Conservation (phyloP, 208 protist genomes). For the Trypanosoma platydactyli region DNA sequence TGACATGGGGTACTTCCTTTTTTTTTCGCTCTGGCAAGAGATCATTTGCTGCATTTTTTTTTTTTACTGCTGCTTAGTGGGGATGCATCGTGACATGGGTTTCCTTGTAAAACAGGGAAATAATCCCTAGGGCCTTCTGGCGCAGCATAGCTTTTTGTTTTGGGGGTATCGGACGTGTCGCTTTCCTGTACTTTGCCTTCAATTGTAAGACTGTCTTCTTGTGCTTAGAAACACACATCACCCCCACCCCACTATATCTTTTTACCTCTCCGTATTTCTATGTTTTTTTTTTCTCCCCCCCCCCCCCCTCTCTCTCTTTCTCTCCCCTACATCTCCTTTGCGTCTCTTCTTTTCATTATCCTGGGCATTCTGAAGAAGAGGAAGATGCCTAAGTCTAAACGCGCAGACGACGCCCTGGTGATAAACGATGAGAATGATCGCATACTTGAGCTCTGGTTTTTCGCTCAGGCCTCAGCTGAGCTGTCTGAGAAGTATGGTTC, state of each 20-base stretch:
- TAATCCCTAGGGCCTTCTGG: no score
- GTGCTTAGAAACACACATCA: no score
- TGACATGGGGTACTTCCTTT: background rate
- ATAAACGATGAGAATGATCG: conserved; percentile 30
- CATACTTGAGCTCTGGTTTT: conserved; percentile 30
- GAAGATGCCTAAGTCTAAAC: conserved; percentile 22
- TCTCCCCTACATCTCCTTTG: conserved; percentile 1
- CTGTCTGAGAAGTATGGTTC: conserved; percentile 8
- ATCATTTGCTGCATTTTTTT: no score
- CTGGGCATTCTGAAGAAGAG: background rate
- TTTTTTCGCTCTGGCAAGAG: background rate
- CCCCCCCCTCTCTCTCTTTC: background rate
- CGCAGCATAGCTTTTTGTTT: background rate
- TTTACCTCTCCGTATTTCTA: background rate
- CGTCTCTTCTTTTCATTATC: conserved; percentile 5
- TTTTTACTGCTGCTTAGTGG: no score
- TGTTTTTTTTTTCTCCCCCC: conserved; percentile 1
- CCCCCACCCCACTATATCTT: no score
- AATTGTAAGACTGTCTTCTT: no score
- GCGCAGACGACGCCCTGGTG: conserved; percentile 15
- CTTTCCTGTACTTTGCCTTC: no score
- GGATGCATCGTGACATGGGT: background rate
- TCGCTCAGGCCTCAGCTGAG: conserved; percentile 9
- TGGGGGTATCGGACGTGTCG: no score
- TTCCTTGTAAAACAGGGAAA: no score